These are phyloP conservation scores for Eucalyptus curtisii DNA, from an alignment of 345 rosid genomes.

Conservation along the genomic window DNA sequence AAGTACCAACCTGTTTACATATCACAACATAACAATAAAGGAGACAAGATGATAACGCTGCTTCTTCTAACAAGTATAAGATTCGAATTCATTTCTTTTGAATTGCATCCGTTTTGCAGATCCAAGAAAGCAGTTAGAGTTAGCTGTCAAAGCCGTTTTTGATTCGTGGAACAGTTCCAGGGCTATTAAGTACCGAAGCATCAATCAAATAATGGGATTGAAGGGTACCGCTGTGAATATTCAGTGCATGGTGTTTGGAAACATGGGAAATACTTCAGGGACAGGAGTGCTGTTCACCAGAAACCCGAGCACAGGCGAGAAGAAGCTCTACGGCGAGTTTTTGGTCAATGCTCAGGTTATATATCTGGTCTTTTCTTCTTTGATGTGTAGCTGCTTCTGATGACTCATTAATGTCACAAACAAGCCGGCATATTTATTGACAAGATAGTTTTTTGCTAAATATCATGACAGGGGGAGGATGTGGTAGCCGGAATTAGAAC, in stretches of 20 bases:
- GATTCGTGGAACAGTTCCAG: slow-evolving; percentile 93
- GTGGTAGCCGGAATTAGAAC: slow-evolving; percentile 97
- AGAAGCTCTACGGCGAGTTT: slow-evolving; percentile 89
- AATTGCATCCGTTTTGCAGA: slow-evolving; percentile 13
- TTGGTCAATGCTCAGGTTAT: slow-evolving; percentile 84
- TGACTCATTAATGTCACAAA: background rate
- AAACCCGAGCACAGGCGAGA: slow-evolving; percentile 93
- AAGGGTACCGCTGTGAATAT: slow-evolving; percentile 93
- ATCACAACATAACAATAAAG: background rate
- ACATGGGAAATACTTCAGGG: slow-evolving; percentile 94
- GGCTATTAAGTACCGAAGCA: slow-evolving; percentile 75
- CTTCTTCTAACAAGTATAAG: background rate
- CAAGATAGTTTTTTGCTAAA: background rate
- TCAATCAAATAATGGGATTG: slow-evolving; percentile 82
- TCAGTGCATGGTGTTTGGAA: slow-evolving; percentile 93
- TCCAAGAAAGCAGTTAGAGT: slow-evolving; percentile 59
- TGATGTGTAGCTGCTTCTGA: background rate
- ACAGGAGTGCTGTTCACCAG: slow-evolving; percentile 94
- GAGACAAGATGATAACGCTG: background rate
- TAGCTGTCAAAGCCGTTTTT: slow-evolving; percentile 74
- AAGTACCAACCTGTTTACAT: background rate
- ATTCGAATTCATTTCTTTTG: background rate
- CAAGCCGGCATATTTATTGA: background rate
- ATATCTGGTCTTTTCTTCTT: background rate
- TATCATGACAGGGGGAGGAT: slow-evolving; percentile 64